A percentile compares a stretch with the other conserved stretches of the same genome.
Conservation (phyloP, 2,329 filamentous ascomycete genomes). For the Ophiognomonia clavigignenti-juglandacearum region DNA sequence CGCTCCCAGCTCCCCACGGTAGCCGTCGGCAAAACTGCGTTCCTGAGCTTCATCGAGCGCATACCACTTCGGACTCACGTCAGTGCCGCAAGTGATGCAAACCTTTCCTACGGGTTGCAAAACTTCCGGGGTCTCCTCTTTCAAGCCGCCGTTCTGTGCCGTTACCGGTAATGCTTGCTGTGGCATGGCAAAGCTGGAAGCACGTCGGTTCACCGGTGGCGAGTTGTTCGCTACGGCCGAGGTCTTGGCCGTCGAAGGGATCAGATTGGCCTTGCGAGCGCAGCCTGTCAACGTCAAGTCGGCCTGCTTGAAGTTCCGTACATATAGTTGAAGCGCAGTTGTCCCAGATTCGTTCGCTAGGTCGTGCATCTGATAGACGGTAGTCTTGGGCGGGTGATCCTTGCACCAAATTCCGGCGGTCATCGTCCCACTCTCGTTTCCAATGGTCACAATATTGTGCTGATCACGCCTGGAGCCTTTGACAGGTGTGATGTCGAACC, state of each 20-base stretch:
- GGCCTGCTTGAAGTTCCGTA: conserved; percentile 88
- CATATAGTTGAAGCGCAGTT: conserved; percentile 81
- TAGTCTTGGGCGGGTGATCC: conserved; percentile 71
- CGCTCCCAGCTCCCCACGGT: conserved; percentile 44
- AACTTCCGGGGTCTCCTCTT: conserved; percentile 21
- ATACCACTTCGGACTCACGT: conserved; percentile 74
- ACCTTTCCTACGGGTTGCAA: conserved; percentile 44
- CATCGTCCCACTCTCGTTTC: conserved; percentile 76
- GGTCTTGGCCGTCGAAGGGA: conserved; percentile 59
- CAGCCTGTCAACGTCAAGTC: conserved; percentile 87
- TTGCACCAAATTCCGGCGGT: conserved; percentile 89
- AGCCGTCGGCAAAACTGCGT: conserved; percentile 47
- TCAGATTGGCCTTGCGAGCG: conserved; percentile 82
- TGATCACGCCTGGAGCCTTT: conserved; percentile 85
- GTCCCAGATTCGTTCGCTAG: conserved; percentile 63
- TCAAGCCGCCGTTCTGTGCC: conserved; percentile 23
- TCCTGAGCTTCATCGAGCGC: conserved; percentile 49
- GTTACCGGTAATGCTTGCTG: conserved; percentile 20
- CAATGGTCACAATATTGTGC: conserved; percentile 72
- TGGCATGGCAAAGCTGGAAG: conserved; percentile 46
- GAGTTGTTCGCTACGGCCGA: conserved; percentile 24
- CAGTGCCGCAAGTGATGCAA: conserved; percentile 61
- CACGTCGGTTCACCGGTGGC: conserved; percentile 46
- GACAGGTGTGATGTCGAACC: conserved; percentile 85
- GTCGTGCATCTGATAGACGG: conserved; percentile 76